phyloP scores from a whole-genome alignment of 73 alveolate genomes.

The Tetrahymena borealis region DNA sequence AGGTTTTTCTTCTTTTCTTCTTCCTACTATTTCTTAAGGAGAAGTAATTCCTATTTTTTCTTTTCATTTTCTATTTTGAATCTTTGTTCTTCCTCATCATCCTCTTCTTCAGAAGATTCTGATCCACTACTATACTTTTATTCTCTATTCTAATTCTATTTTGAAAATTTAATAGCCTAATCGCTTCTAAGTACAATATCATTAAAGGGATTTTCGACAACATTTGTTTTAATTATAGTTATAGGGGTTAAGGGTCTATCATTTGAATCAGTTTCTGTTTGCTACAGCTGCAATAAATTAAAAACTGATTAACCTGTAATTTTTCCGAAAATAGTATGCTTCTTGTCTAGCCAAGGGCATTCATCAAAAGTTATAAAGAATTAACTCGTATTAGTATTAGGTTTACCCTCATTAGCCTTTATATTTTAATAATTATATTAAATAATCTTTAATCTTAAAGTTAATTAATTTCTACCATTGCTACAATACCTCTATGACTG shows the following conservation, averaged over 20 bases:
- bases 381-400: conserved; percentile 77
- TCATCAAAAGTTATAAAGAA: conserved; percentile 84
- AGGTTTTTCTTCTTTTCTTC: conserved; percentile 10
- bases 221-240: conserved; percentile 42
- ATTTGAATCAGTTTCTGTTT: conserved; percentile 57
- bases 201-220: conserved; percentile 66
- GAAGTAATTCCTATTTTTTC: neutral
- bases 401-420: conserved; percentile 51
- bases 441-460: conserved; percentile 55
- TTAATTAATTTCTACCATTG: conserved; percentile 69
- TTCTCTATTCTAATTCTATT: neutral
- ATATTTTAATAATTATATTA: conserved; percentile 48
- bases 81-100: conserved; percentile 7
- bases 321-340: conserved; percentile 88
- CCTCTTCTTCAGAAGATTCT: conserved; percentile 4
- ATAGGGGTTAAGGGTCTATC: conserved; percentile 64
- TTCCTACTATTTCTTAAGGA: neutral
- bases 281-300: conserved; percentile 48
- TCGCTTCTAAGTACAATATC: conserved; percentile 47
- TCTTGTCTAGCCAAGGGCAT: conserved; percentile 81
- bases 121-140: neutral
- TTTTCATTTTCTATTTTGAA: conserved; percentile 7
- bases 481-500: conserved; percentile 91
- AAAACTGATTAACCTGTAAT: conserved; percentile 68
- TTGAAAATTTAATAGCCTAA: neutral